A percentile compares a stretch with the other conserved stretches of the same genome.
These are phyloP conservation scores for Trichoderma gracile DNA, from an alignment of 2,329 filamentous ascomycete genomes.

Conservation along the genomic window DNA sequence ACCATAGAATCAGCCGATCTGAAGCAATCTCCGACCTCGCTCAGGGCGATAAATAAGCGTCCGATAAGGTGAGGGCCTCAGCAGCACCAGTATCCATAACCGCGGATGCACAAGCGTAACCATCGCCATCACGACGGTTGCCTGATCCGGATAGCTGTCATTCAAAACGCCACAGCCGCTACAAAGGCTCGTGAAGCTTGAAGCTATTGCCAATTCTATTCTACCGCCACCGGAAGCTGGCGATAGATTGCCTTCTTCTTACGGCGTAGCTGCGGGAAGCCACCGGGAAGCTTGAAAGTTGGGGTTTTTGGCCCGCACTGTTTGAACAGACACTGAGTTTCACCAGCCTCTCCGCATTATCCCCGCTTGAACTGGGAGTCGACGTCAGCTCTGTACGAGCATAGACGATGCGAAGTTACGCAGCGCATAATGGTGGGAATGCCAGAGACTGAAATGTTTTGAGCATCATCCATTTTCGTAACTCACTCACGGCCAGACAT, in stretches of 20 bases:
- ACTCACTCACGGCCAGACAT: background rate
- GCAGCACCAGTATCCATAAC: background rate
- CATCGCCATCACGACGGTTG: background rate
- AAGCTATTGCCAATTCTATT: background rate
- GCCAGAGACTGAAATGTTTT: too few relatives aligned
- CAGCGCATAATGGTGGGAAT: background rate
- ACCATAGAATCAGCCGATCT: background rate
- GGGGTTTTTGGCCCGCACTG: slow-evolving; percentile 9
- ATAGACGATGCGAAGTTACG: background rate
- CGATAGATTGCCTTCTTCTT: slow-evolving; percentile 21
- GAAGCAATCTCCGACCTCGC: slow-evolving; percentile 20
- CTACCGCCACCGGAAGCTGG: background rate
- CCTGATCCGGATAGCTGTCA: background rate
- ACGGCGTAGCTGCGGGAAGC: slow-evolving; percentile 18
- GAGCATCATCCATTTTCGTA: background rate
- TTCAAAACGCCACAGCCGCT: background rate
- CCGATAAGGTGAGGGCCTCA: background rate
- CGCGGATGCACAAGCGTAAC: background rate
- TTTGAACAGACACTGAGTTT: slow-evolving; percentile 25
- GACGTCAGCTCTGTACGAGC: background rate
- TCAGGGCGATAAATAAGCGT: background rate
- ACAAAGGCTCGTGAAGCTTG: background rate
- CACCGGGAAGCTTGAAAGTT: slow-evolving; percentile 6
- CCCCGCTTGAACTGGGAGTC: slow-evolving; percentile 9
- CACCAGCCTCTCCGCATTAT: slow-evolving; percentile 26